Conservation (phyloP, 345 rosid species). For the Microcos paniculata region DNA sequence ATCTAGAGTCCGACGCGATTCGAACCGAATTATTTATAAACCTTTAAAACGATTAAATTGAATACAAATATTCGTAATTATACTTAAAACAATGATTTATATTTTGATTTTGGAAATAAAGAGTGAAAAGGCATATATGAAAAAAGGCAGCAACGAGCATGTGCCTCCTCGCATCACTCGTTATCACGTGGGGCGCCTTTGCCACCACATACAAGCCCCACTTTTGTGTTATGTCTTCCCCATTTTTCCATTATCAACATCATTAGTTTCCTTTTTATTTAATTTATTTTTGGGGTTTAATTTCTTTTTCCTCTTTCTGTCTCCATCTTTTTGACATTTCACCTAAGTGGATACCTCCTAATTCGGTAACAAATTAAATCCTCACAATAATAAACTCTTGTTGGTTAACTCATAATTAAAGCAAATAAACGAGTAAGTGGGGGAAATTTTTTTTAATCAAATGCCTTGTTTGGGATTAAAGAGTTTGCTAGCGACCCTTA, state of each 20-base stretch:
- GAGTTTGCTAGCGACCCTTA: neutral
- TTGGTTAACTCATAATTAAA: neutral
- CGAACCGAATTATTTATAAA: no score
- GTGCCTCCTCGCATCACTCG: conserved; percentile 34
- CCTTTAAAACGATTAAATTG: no score
- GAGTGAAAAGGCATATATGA: neutral
- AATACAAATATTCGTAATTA: no score
- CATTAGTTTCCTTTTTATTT: neutral
- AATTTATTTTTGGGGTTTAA: neutral
- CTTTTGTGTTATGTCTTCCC: neutral
- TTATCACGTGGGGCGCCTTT: conserved; percentile 37
- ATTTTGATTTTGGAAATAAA: neutral
- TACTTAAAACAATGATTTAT: no score
- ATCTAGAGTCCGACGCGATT: no score
- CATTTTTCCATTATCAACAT: neutral
- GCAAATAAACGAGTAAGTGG: neutral
- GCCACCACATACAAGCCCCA: conserved; percentile 38
- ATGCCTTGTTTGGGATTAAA: neutral
- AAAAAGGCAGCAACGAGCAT: conserved; percentile 22
- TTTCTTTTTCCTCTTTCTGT: neutral
- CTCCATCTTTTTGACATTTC: neutral
- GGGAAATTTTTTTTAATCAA: neutral
- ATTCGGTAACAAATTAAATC: neutral
- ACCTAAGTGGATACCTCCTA: conserved; percentile 1
- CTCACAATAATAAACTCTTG: neutral